Percentiles rank a stretch among this genome's conserved stretches.
phyloP scores from a whole-genome alignment of 2,329 filamentous ascomycete genomes.

The Trichoderma gracile region DNA sequence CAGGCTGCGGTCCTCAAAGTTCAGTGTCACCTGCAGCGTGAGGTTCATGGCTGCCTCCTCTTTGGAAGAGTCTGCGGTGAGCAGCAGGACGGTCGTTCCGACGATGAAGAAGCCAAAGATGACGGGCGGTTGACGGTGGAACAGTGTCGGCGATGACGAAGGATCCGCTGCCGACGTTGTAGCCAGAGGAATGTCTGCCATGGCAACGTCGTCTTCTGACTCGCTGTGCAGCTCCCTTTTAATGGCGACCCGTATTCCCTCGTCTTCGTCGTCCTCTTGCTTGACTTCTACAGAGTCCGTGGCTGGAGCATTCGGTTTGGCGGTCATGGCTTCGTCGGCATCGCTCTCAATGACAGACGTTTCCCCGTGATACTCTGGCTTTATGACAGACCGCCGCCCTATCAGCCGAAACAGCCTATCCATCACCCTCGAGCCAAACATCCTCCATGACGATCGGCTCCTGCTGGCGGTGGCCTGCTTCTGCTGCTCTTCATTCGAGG shows the following conservation, averaged over 20 bases:
- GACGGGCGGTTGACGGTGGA: conserved; percentile 41
- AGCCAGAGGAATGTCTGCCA: conserved; percentile 15
- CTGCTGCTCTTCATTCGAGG: background rate
- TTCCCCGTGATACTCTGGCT: conserved; percentile 6
- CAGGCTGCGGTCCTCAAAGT: conserved; percentile 44
- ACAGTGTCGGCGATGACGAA: conserved; percentile 17
- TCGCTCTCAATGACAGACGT: background rate
- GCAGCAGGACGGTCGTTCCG: conserved; percentile 42
- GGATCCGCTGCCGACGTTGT: background rate
- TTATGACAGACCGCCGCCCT: conserved; percentile 10
- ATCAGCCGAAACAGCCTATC: conserved; percentile 2
- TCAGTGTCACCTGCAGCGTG: conserved; percentile 46
- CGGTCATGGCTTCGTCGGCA: background rate
- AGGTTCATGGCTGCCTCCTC: conserved; percentile 38
- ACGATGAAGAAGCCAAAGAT: conserved; percentile 48
- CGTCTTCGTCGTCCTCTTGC: conserved; percentile 18
- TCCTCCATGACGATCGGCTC: background rate
- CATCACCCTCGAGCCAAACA: conserved; percentile 1
- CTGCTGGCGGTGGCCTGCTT: background rate
- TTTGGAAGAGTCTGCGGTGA: conserved; percentile 44
- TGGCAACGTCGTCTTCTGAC: conserved; percentile 21
- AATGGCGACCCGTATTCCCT: background rate
- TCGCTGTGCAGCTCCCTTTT: conserved; percentile 11
- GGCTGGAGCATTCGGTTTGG: background rate
- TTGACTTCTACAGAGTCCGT: background rate